Evolutionary conservation across 305 asterid species (phyloP).

Genomic region (Coffea humblotiana): DNA sequence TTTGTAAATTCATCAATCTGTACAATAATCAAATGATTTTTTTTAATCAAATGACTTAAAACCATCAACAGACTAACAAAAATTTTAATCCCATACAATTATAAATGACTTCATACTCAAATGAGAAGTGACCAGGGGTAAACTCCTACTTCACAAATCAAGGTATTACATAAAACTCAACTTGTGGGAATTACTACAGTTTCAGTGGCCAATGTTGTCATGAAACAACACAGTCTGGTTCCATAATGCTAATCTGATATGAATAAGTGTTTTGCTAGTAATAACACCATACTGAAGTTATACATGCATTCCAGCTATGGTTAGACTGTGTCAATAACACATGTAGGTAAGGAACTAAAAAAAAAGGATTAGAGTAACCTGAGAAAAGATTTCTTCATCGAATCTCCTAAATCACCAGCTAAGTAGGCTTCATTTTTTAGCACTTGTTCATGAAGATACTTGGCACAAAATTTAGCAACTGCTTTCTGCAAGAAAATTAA

Average conservation of each 20-base stretch:
- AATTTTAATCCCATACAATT: background rate
- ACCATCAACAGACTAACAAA: background rate
- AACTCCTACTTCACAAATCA: background rate
- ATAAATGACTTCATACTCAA: background rate
- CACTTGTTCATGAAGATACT: conserved; percentile 85
- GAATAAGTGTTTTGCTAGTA: conserved; percentile 23
- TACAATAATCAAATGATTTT: background rate
- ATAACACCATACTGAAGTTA: conserved; percentile 18
- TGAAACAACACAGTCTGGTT: conserved; percentile 23
- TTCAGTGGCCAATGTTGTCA: conserved; percentile 13
- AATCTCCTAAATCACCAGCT: conserved; percentile 66
- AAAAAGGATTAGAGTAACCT: conserved; percentile 49
- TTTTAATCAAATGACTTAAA: background rate
- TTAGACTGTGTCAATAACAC: conserved; percentile 15
- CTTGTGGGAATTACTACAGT: background rate
- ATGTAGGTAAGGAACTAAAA: conserved; percentile 18
- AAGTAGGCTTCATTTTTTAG: conserved; percentile 67
- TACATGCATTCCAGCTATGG: conserved; percentile 16
- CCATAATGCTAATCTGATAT: conserved; percentile 25
- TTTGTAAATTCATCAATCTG: background rate
- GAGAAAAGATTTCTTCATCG: conserved; percentile 73
- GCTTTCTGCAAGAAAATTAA: conserved; percentile 51
- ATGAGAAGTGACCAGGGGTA: background rate
- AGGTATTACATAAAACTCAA: background rate
- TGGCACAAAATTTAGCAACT: conserved; percentile 92